phyloP scores from a whole-genome alignment of 179 eudicot genomes.

The Silene vulgaris region DNA sequence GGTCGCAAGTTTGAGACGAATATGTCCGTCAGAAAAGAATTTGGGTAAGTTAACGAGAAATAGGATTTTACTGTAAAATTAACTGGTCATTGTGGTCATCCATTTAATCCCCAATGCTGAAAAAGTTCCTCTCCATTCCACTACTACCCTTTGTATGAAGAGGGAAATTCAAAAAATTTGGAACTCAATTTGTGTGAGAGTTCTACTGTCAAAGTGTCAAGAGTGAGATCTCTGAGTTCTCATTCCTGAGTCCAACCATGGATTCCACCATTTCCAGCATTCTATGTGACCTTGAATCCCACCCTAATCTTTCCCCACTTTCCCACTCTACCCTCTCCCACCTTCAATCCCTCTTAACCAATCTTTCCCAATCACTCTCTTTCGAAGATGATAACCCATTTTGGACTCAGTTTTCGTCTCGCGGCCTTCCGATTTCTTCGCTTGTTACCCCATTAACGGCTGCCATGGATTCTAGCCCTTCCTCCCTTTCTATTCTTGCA shows the following conservation, averaged over 20 bases:
- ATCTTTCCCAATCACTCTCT: constrained; percentile 24
- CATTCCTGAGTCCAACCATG: constrained; percentile 20
- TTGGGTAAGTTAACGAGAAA: too few relatives aligned
- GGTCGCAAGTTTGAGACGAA: too few relatives aligned
- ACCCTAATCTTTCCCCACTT: constrained; percentile 31
- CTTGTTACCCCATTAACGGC: constrained; percentile 46
- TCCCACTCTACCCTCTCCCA: constrained; percentile 43
- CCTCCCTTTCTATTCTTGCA: constrained; percentile 47
- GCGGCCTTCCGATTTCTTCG: constrained; percentile 36
- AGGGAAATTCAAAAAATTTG: too few relatives aligned
- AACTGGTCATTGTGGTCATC: too few relatives aligned
- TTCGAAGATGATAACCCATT: constrained; percentile 34
- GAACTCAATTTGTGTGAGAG: too few relatives aligned
- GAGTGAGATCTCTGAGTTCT: too few relatives aligned
- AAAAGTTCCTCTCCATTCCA: too few relatives aligned
- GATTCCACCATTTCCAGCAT: constrained; percentile 47
- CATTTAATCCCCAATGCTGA: too few relatives aligned
- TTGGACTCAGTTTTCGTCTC: constrained; percentile 46
- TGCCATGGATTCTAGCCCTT: constrained; percentile 60
- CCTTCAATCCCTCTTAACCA: constrained; percentile 53
- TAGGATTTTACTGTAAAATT: too few relatives aligned
- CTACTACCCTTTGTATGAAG: too few relatives aligned
- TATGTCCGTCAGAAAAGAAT: too few relatives aligned
- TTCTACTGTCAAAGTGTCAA: too few relatives aligned
- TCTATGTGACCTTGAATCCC: constrained; percentile 43